Evolutionary conservation across 129 eudicot genomes (phyloP).

Genomic region (Dittrichia graveolens): DNA sequence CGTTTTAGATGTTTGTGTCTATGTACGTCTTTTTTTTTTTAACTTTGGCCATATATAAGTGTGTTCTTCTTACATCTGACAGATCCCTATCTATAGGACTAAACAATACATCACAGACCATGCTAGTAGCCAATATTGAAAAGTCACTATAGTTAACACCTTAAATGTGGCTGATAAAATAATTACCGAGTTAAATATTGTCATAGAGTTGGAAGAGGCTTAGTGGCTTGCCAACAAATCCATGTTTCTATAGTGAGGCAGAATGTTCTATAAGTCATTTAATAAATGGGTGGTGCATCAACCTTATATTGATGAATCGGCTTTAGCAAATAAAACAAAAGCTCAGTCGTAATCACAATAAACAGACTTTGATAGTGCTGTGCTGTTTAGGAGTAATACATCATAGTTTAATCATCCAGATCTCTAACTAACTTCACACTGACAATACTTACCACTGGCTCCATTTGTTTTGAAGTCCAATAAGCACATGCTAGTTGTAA

Average conservation of each 20-base stretch:
- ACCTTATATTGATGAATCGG: too few species aligned
- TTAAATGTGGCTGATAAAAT: not conserved
- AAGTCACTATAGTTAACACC: not conserved
- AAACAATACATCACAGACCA: not conserved
- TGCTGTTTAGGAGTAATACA: not conserved
- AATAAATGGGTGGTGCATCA: not conserved
- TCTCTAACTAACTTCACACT: too few species aligned
- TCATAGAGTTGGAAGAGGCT: not conserved
- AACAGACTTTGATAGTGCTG: not conserved
- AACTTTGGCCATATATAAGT: not conserved
- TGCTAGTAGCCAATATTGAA: not conserved
- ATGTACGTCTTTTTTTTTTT: not conserved
- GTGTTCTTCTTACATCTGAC: constrained; percentile 7
- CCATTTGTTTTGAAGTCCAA: not conserved
- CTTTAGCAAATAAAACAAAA: not conserved
- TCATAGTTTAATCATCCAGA: not conserved
- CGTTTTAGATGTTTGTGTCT: not conserved
- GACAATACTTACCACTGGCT: not conserved
- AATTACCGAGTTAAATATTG: not conserved
- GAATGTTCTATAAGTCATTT: not conserved
- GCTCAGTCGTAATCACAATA: not conserved
- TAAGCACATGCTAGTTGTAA: too few species aligned
- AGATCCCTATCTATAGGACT: not conserved
- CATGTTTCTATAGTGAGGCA: not conserved
- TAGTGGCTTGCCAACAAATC: too few species aligned